A percentile compares a stretch with the other conserved stretches of the same genome.
Evolutionary conservation across 257 asterid species (phyloP).

Genomic region (Penstemon davidsonii): DNA sequence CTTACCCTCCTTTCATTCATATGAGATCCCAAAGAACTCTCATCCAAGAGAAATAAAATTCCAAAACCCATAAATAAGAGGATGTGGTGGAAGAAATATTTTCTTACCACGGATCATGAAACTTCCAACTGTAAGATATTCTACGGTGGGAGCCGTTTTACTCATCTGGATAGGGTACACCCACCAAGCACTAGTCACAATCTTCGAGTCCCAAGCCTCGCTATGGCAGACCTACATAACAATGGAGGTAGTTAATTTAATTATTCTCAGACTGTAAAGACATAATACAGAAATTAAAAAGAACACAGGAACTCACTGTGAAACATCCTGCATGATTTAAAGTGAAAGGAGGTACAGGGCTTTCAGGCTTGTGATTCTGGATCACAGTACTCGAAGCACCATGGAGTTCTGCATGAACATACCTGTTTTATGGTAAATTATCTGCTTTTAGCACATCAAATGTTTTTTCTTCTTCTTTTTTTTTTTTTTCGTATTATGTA

Average conservation of each 20-base stretch:
- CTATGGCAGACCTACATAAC: constrained; percentile 86
- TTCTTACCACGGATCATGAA: constrained; percentile 99
- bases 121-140: constrained; percentile 97
- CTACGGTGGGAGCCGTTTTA: constrained; percentile 98
- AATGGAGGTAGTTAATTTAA: constrained; percentile 23
- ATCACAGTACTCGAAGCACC: constrained; percentile 99
- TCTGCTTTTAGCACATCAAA: constrained; percentile 26
- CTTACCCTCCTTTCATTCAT: constrained; percentile 95
- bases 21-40: constrained; percentile 96
- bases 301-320: constrained; percentile 58
- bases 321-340: constrained; percentile 94
- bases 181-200: constrained; percentile 99
- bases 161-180: constrained; percentile 96
- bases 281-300: constrained; percentile 1
- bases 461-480: constrained; percentile 19
- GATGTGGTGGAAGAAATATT: constrained; percentile 95
- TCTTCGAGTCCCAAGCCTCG: constrained; percentile 99
- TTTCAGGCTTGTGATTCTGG: constrained; percentile 90
- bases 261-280: constrained; percentile 11
- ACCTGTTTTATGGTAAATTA: constrained; percentile 48
- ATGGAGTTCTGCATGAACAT: constrained; percentile 95
- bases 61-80: constrained; percentile 98
- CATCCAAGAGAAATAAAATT: constrained; percentile 88
- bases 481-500: constrained; percentile 35
- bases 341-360: constrained; percentile 91